phyloP scores from a whole-genome alignment of 352 stramenopile species.

The Phytophthora rubi region DNA sequence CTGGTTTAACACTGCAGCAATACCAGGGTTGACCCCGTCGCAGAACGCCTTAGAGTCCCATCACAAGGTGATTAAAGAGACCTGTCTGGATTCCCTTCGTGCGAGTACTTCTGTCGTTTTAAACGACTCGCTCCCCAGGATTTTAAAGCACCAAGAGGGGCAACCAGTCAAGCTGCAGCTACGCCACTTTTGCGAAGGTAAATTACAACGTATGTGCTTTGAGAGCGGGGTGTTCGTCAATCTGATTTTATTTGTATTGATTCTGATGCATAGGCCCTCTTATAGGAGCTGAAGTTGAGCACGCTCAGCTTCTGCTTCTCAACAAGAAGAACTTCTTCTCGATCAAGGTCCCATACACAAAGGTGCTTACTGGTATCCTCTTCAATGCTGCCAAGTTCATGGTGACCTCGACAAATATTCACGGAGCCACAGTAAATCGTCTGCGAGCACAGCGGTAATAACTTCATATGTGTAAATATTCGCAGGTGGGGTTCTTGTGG shows the following conservation, averaged over 20 bases:
- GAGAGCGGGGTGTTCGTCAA: neutral
- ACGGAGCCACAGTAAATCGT: neutral
- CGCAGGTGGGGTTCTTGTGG: no score
- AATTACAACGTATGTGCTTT: no score
- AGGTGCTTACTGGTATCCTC: neutral
- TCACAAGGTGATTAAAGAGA: neutral
- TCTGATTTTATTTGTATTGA: neutral
- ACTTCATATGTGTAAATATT: no score
- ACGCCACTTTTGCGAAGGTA: neutral
- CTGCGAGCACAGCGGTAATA: neutral
- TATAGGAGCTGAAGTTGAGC: neutral
- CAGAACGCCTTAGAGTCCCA: neutral
- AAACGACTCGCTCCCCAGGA: neutral
- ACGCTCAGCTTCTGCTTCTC: neutral
- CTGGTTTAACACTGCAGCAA: neutral
- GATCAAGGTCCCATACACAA: neutral
- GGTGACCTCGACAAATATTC: neutral
- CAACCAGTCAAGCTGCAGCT: neutral
- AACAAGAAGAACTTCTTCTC: neutral
- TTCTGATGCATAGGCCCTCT: neutral
- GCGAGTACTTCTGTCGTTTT: neutral
- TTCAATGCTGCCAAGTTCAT: neutral
- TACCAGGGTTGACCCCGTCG: neutral
- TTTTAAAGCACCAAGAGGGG: neutral
- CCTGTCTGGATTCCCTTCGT: neutral